Base-by-base conservation (phyloP, 345 rosid species). In the Melaleuca quinquenervia region DNA sequence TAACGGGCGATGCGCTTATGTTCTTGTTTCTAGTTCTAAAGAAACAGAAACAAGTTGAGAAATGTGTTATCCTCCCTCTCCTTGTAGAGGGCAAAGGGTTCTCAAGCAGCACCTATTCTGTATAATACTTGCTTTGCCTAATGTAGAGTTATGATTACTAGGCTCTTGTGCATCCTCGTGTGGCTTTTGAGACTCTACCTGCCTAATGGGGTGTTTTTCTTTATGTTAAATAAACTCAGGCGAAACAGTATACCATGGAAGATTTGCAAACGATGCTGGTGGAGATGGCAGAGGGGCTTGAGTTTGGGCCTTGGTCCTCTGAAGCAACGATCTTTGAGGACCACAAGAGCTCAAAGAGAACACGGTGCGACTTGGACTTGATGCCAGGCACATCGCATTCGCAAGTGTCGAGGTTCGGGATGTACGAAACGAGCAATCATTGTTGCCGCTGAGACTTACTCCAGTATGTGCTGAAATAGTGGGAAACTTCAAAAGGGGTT, bases 211-310 rank as follows among this genome's bases (percentile, higher is more conserved):
- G 48, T 70, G 24, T 18, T 36, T 20, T 70, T 36, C 26, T 24
- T 36, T 5, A 54, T 13, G 3, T 82, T 45, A 44, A 27, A 22
- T 11, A 26, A 29, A 82, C 6, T 52, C 91, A 92, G 95, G 87
- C 87, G 2, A 91, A 93, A 62, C 83, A 50, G 14, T 90, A 87
- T 85, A 92, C 89, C 82, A 87, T 91, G 87, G 93, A 90, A 85
- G 94, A 92, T 85, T 64, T 94, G 76, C 95, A 91, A 56, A 24
- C 44, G 14, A 93, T 94, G 94, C 82, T 93, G 3, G 52, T 82
- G 82, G 96, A 93, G 51, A 89, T 94, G 91, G 92, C 82, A 0
- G 86, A 88, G 82, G 93, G 87, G 12, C 92, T 91, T n/a, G 87
- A 89, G 12, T 22, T 87, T 52, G 32, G 90, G 1, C 36, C 90